Base-by-base conservation (phyloP, 1,284 basidiomycete genomes). In the Somion occarium region DNA sequence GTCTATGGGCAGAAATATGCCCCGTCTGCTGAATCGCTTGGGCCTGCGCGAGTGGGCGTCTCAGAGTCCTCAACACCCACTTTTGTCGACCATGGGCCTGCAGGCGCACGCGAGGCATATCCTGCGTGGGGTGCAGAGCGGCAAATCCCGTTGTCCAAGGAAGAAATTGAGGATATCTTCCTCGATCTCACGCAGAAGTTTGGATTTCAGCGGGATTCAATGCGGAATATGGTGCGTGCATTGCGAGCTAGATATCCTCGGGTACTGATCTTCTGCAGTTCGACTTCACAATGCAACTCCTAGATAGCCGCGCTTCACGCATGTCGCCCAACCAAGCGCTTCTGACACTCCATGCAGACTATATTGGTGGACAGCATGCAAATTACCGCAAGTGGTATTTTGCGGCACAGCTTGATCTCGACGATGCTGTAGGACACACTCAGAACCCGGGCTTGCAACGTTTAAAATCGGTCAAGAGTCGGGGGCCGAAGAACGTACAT, bases 331-430 rank as follows among this genome's bases (percentile, higher is more conserved):
- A 93, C 66, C 93, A 97, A 68, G 96, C 96, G 1, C 79, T 97
- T 23, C 76, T 95, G 51, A 98, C 96, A 0, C 79, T 99, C 5
- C 96, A 99, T 66, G 95, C 96, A 55, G 96, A 99, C 70, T 99
- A 98, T 71, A 98, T 99, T 65, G 97, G 97, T 46, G 96, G 97
- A 3, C 91, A 93, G 66, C 87, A 96, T 64, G 91, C 93, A 50
- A 97, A 97, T 74, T 97, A 97, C 72, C 90, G 94, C 57, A 96
- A 95, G 71, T 99, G 97, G 96, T 99, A 99, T 75, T 99, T 99
- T 73, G 97, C 96, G 18, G 95, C 96, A 22, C 96, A 99, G 70
- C 88, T 99, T 56, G 95, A 99, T 68, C 85, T 99, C 41, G 97
- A 99, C 72, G 96, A 99, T 63, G 96, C 95, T 48, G 89, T 99